These are phyloP conservation scores for Collybiopsis confluens DNA, from an alignment of 768 basidiomycete species.

Conservation along the genomic window DNA sequence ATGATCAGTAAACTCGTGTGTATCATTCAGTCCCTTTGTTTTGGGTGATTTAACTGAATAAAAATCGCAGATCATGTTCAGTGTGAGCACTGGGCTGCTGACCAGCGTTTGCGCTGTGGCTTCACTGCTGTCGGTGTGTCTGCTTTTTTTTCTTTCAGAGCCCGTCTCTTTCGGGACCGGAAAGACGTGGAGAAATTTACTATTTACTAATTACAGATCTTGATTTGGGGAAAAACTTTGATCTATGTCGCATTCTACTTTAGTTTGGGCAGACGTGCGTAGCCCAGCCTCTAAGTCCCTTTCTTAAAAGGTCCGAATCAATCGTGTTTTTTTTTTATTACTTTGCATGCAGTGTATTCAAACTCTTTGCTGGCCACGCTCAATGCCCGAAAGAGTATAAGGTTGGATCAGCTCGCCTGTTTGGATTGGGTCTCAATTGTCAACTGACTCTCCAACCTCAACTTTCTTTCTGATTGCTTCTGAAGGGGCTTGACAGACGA, in stretches of 20 bases:
- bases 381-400: constrained; percentile 34
- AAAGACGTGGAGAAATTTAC: not conserved
- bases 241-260: constrained; percentile 60
- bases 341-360: constrained; percentile 37
- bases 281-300: constrained; percentile 10
- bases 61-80: constrained; percentile 31
- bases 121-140: constrained; percentile 36
- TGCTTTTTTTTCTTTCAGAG: not conserved
- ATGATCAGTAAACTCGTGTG: constrained; percentile 37
- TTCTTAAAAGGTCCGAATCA: not conserved
- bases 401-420: constrained; percentile 1
- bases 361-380: constrained; percentile 53
- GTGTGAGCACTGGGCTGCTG: constrained; percentile 37
- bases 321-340: too few species aligned
- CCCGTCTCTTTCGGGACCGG: not conserved
- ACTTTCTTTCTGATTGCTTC: constrained; percentile 23
- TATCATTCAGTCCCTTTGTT: not conserved
- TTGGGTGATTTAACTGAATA: not conserved
- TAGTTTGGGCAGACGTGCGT: constrained; percentile 46
- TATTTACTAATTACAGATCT: constrained; percentile 42
- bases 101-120: constrained; percentile 39
- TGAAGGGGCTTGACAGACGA: constrained; percentile 37
- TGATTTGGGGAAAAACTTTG: constrained; percentile 43
- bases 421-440: not conserved
- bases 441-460: not conserved